These are phyloP conservation scores for Penicillium macrosclerotiorum DNA, from an alignment of 495 filamentous ascomycete genomes.

Conservation along the genomic window DNA sequence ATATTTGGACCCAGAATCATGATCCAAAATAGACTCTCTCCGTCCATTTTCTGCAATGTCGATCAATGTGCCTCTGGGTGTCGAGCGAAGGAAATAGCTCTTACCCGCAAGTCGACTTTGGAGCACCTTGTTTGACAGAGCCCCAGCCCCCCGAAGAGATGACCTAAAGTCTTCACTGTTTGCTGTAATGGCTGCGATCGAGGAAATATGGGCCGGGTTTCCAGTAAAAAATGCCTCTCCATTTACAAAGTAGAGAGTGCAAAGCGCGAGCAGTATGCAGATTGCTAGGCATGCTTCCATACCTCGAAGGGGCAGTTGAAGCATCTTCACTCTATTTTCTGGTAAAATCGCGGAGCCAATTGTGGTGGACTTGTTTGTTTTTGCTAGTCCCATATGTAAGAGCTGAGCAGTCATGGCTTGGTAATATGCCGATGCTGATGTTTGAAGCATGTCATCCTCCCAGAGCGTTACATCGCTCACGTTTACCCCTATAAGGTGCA, in stretches of 20 bases:
- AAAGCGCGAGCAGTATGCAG: neutral
- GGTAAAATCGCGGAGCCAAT: conserved; percentile 1
- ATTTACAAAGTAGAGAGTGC: neutral
- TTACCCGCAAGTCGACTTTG: neutral
- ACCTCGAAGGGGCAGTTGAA: conserved; percentile 6
- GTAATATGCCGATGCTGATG: conserved; percentile 3
- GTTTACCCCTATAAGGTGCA: neutral
- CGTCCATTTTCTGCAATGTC: neutral
- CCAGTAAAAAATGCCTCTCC: neutral
- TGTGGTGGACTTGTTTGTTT: neutral
- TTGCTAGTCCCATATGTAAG: conserved; percentile 4
- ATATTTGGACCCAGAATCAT: neutral
- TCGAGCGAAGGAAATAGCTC: neutral
- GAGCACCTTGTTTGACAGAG: neutral
- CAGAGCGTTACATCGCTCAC: neutral
- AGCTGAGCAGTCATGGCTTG: conserved; percentile 11
- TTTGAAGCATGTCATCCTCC: neutral
- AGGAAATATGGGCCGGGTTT: conserved; percentile 3
- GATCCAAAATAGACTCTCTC: neutral
- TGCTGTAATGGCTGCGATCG: conserved; percentile 7
- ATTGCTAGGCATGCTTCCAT: conserved; percentile 12
- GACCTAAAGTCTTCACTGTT: neutral
- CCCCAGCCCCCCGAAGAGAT: neutral
- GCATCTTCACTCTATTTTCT: conserved; percentile 10
- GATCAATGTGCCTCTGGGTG: neutral